Conservation (phyloP, 768 basidiomycete species). For the Lactarius sanguifluus region DNA sequence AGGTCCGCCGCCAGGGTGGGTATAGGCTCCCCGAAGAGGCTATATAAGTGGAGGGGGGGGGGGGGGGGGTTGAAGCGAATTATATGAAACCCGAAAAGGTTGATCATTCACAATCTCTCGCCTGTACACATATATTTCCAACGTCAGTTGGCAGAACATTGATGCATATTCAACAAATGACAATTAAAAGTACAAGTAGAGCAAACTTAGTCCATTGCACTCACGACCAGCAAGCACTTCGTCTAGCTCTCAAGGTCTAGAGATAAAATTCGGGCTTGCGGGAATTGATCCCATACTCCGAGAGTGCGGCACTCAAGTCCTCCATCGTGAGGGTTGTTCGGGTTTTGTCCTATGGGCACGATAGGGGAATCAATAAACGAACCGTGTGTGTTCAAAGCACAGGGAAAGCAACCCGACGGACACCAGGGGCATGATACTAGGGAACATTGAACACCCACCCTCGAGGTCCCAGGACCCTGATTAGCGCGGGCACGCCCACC, state of each 20-base stretch:
- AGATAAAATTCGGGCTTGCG: slow-evolving; percentile 94
- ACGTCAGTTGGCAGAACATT: slow-evolving; percentile 1
- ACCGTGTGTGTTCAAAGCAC: not conserved
- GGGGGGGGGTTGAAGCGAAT: not conserved
- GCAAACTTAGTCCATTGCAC: slow-evolving; percentile 14
- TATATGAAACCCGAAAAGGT: not conserved
- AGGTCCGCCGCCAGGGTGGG: slow-evolving; percentile 68
- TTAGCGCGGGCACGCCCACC: slow-evolving; percentile 68
- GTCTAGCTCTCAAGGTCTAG: slow-evolving; percentile 36
- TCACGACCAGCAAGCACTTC: slow-evolving; percentile 4
- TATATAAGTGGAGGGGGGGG: slow-evolving; percentile 6
- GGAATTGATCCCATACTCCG: slow-evolving; percentile 94
- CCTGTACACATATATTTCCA: slow-evolving; percentile 8
- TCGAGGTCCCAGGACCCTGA: slow-evolving; percentile 60
- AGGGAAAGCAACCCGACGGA: not conserved
- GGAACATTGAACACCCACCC: slow-evolving; percentile 45
- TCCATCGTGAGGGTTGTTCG: slow-evolving; percentile 97
- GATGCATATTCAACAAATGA: slow-evolving; percentile 21
- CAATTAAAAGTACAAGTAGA: slow-evolving; percentile 25
- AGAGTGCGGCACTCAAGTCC: slow-evolving; percentile 86
- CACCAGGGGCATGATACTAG: not conserved
- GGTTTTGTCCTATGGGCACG: slow-evolving; percentile 72
- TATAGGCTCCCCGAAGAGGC: slow-evolving; percentile 63
- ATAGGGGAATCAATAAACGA: not conserved
- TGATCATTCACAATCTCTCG: not conserved